Percentiles rank a stretch among this genome's conserved stretches.
phyloP scores from a whole-genome alignment of 2,329 filamentous ascomycete genomes.

The Neopestalotiopsis sp. region DNA sequence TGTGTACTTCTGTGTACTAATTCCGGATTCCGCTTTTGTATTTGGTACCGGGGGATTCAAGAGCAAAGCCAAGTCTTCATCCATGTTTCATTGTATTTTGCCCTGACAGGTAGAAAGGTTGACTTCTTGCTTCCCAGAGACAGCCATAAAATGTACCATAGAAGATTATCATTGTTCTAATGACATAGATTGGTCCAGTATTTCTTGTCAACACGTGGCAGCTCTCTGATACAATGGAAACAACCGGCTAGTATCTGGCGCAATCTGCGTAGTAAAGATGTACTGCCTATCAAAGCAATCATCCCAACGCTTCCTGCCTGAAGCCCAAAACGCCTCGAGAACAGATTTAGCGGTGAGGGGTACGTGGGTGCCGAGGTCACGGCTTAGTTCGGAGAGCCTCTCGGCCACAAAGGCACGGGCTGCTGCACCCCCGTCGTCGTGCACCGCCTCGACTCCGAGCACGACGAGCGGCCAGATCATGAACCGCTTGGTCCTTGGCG shows the following conservation, averaged over 20 bases:
- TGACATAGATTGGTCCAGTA: too few relatives aligned
- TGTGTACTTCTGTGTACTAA: too few relatives aligned
- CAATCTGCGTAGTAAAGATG: slow-evolving; percentile 26
- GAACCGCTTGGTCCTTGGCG: slow-evolving; percentile 27
- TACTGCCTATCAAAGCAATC: slow-evolving; percentile 40
- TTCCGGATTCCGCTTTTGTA: too few relatives aligned
- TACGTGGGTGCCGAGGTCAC: slow-evolving; percentile 17
- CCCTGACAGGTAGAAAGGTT: too few relatives aligned
- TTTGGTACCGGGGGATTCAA: too few relatives aligned
- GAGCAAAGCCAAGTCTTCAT: too few relatives aligned
- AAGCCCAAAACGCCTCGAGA: slow-evolving; percentile 41
- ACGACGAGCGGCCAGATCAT: slow-evolving; percentile 42
- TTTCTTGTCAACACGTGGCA: too few relatives aligned
- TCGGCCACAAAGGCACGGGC: slow-evolving; percentile 34
- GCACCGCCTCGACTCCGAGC: slow-evolving; percentile 38
- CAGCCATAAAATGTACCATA: too few relatives aligned
- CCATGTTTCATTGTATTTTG: too few relatives aligned
- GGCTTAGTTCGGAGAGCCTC: slow-evolving; percentile 12
- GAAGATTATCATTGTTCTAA: too few relatives aligned
- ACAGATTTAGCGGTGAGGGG: slow-evolving; percentile 37
- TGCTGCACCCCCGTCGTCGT: slow-evolving; percentile 17
- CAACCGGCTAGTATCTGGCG: slow-evolving; percentile 22
- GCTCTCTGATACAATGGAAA: neutral
- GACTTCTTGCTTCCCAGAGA: too few relatives aligned
- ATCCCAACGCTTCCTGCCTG: slow-evolving; percentile 38